phyloP scores from a whole-genome alignment of 2,329 filamentous ascomycete species.

The Cryoendolithus antarcticus region DNA sequence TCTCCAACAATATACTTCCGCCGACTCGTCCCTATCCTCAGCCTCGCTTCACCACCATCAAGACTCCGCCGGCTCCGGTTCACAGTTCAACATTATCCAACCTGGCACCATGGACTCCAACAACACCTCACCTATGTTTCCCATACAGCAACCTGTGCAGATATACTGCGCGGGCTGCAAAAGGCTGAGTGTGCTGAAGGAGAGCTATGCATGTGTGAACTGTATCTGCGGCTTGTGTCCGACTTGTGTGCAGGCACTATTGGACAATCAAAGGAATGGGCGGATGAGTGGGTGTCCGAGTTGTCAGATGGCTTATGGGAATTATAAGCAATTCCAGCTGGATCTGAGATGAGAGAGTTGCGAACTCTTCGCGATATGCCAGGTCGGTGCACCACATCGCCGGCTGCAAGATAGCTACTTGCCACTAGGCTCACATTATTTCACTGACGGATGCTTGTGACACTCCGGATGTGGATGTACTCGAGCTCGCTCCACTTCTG shows the following conservation, averaged over 20 bases:
- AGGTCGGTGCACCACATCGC: too few species aligned
- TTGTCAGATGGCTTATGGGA: conserved; percentile 48
- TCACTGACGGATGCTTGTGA: too few species aligned
- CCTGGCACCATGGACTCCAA: conserved; percentile 33
- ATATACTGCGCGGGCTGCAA: conserved; percentile 89
- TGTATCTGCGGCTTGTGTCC: conserved; percentile 90
- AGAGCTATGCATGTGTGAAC: conserved; percentile 88
- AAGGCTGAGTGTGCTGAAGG: conserved; percentile 60
- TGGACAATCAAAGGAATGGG: conserved; percentile 58
- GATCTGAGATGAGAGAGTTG: conserved; percentile 53
- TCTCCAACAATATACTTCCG: conserved; percentile 69
- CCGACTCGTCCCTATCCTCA: conserved; percentile 52
- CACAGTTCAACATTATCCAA: conserved; percentile 45
- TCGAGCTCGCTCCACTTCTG: too few species aligned
- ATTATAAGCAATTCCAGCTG: conserved; percentile 75
- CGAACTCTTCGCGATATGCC: too few species aligned
- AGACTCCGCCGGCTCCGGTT: conserved; percentile 53
- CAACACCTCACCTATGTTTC: conserved; percentile 34
- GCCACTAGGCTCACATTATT: too few species aligned
- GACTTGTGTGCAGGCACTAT: conserved; percentile 71
- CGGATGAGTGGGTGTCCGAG: conserved; percentile 61
- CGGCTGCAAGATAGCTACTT: too few species aligned
- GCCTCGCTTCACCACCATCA: conserved; percentile 19
- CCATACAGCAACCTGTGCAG: conserved; percentile 42
- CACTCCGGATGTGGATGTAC: too few species aligned